Evolutionary conservation across 23 red algal species (phyloP).

Genomic region (Gracilaria caudata): DNA sequence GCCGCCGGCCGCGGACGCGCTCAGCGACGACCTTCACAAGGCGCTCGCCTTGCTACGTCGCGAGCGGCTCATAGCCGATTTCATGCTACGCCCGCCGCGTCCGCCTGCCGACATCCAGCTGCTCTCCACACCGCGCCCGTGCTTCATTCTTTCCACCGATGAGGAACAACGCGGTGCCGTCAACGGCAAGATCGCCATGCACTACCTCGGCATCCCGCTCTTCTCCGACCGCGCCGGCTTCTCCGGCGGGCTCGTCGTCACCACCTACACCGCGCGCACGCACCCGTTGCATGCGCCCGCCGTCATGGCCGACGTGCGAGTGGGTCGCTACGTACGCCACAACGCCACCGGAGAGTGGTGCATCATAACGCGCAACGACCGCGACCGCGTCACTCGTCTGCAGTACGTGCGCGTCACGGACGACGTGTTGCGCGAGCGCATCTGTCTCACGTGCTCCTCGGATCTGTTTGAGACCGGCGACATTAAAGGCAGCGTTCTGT

Average conservation of each 20-base stretch:
- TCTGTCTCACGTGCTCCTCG: constrained; percentile 50
- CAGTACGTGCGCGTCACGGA: constrained; percentile 50
- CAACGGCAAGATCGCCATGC: constrained; percentile 48
- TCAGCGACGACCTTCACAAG: constrained; percentile 45
- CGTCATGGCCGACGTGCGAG: constrained; percentile 63
- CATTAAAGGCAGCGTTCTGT: constrained; percentile 36
- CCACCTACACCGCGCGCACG: constrained; percentile 40
- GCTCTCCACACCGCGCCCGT: constrained; percentile 27
- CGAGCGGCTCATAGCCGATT: constrained; percentile 6
- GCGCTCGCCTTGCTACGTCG: constrained; percentile 35
- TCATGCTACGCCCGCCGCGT: constrained; percentile 34
- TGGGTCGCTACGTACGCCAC: constrained; percentile 46
- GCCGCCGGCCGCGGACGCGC: not conserved
- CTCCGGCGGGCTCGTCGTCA: constrained; percentile 56
- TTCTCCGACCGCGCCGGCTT: constrained; percentile 56
- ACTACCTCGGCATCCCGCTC: constrained; percentile 51
- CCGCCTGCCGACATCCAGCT: constrained; percentile 20
- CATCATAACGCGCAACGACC: constrained; percentile 48
- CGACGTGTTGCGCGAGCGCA: constrained; percentile 18
- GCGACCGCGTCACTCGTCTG: constrained; percentile 46
- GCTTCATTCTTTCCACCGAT: constrained; percentile 55
- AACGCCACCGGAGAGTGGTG: constrained; percentile 63
- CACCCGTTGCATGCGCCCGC: constrained; percentile 51
- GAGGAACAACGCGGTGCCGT: constrained; percentile 56
- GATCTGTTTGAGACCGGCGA: constrained; percentile 42